phyloP scores from a whole-genome alignment of 1,284 basidiomycete species.

The Trametes sp. region DNA sequence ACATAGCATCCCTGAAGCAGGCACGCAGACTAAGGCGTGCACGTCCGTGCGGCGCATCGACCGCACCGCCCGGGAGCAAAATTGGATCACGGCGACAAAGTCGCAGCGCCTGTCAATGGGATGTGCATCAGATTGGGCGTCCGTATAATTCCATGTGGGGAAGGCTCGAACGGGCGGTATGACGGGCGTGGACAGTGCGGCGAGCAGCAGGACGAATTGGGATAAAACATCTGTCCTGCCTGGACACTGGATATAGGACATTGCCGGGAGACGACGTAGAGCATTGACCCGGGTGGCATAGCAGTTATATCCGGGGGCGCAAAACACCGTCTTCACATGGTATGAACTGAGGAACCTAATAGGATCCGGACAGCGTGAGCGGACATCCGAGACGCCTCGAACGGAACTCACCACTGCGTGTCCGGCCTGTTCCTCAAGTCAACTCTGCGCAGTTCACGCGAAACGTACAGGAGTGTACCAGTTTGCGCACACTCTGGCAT shows the following conservation, averaged over 20 bases:
- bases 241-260: background rate
- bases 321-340: background rate
- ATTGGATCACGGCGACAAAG: background rate
- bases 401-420: background rate
- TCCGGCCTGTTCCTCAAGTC: background rate
- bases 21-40: background rate
- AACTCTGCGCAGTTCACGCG: no score
- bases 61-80: background rate
- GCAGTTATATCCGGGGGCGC: background rate
- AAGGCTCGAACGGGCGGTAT: background rate
- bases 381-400: background rate
- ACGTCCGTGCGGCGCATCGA: background rate
- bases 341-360: background rate
- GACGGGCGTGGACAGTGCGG: background rate
- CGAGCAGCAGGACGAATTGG: background rate
- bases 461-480: no score
- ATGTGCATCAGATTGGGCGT: background rate
- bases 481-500: no score
- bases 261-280: background rate
- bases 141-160: background rate
- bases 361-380: background rate
- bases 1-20: conserved; percentile 1
- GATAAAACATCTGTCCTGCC: background rate
- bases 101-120: background rate
- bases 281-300: background rate